Conservation (phyloP, 208 protist genomes). For the Trypanosoma platydactyli region DNA sequence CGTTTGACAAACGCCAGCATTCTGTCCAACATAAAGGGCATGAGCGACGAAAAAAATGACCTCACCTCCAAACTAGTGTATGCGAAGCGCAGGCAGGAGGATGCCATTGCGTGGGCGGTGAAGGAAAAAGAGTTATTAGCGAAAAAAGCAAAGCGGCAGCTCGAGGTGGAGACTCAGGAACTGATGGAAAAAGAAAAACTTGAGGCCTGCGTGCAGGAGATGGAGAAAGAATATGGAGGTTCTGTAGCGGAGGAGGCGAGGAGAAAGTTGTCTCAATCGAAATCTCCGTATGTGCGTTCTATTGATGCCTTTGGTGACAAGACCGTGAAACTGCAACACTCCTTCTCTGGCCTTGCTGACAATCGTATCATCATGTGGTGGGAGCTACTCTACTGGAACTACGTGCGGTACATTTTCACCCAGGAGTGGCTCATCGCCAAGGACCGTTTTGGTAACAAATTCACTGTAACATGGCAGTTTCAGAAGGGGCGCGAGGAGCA, state of each 20-base stretch:
- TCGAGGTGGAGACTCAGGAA: slow-evolving; percentile 49
- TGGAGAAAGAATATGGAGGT: slow-evolving; percentile 44
- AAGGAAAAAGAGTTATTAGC: slow-evolving; percentile 79
- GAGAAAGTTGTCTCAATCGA: slow-evolving; percentile 41
- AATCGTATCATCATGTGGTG: slow-evolving; percentile 88
- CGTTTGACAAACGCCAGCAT: slow-evolving; percentile 78
- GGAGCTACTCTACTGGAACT: slow-evolving; percentile 88
- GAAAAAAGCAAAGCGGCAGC: slow-evolving; percentile 71
- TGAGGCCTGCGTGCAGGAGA: slow-evolving; percentile 54
- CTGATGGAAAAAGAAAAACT: slow-evolving; percentile 46
- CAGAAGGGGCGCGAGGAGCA: slow-evolving; percentile 83
- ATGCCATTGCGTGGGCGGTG: slow-evolving; percentile 69
- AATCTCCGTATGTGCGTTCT: slow-evolving; percentile 69
- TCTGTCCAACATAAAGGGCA: slow-evolving; percentile 63
- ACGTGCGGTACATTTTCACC: slow-evolving; percentile 87
- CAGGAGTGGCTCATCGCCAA: slow-evolving; percentile 89
- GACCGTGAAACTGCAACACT: slow-evolving; percentile 79
- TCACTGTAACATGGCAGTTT: slow-evolving; percentile 87
- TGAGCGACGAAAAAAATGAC: slow-evolving; percentile 68
- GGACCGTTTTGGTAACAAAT: slow-evolving; percentile 90
- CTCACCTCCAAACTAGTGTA: slow-evolving; percentile 78
- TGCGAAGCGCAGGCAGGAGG: slow-evolving; percentile 63
- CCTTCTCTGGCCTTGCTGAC: slow-evolving; percentile 82
- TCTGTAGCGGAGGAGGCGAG: slow-evolving; percentile 57
- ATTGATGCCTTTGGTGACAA: slow-evolving; percentile 86